A percentile compares a stretch with the other conserved stretches of the same genome.
Evolutionary conservation across 2,329 filamentous ascomycete genomes (phyloP).

Genomic region (Colletotrichum caudatum): DNA sequence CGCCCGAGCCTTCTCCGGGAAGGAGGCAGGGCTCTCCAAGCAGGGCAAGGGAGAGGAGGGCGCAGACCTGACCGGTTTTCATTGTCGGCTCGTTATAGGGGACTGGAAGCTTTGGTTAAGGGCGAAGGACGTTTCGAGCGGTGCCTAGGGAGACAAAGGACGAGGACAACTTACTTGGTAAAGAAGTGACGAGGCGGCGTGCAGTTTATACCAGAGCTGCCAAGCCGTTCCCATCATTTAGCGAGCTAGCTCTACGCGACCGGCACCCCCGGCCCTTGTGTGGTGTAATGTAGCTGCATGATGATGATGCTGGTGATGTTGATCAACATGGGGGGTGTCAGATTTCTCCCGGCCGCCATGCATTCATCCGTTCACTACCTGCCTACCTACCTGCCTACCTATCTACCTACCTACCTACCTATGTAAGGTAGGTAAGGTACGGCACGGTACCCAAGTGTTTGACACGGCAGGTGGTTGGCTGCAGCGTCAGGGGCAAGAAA

Average conservation of each 20-base stretch:
- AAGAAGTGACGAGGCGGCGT: not conserved
- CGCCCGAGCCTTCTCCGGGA: slow-evolving; percentile 50
- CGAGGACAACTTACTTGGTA: too few relatives aligned
- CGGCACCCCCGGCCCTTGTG: not conserved
- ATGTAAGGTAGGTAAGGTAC: too few relatives aligned
- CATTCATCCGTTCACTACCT: too few relatives aligned
- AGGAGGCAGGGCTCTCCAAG: slow-evolving; percentile 52
- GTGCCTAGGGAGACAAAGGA: not conserved
- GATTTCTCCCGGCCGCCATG: not conserved
- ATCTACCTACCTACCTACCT: too few relatives aligned
- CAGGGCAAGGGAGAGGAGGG: slow-evolving; percentile 44
- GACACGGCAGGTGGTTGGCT: not conserved
- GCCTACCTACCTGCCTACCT: too few relatives aligned
- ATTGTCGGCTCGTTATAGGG: slow-evolving; percentile 40
- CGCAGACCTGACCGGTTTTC: slow-evolving; percentile 46
- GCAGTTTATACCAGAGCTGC: slow-evolving; percentile 14
- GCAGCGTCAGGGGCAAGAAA: not conserved
- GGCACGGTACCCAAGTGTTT: too few relatives aligned
- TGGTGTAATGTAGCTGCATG: slow-evolving; percentile 9
- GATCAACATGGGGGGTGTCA: not conserved
- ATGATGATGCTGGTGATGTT: slow-evolving; percentile 25
- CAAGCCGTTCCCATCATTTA: slow-evolving; percentile 14
- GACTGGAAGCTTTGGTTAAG: not conserved
- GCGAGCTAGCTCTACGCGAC: not conserved
- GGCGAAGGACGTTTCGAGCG: not conserved